Evolutionary conservation across 371 early-diverging fungal species (phyloP).

Genomic region (Syncephalastrum racemosum): DNA sequence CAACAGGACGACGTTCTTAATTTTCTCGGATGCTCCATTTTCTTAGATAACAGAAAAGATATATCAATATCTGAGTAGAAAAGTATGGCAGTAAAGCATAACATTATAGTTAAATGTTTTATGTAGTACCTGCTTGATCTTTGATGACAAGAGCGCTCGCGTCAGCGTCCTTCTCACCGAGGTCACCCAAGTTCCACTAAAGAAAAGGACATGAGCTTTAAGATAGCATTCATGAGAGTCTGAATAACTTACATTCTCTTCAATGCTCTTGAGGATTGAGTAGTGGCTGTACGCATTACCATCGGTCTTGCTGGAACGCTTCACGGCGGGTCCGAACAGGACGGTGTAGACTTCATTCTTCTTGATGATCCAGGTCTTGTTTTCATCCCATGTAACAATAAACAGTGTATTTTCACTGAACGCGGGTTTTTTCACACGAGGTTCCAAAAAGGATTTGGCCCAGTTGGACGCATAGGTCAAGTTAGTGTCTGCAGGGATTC

Average conservation of each 20-base stretch:
- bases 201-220: neutral
- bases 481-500: slow-evolving; percentile 32
- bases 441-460: slow-evolving; percentile 50
- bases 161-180: slow-evolving; percentile 20
- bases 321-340: slow-evolving; percentile 30
- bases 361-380: slow-evolving; percentile 15
- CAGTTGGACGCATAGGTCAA: slow-evolving; percentile 45
- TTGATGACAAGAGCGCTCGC: slow-evolving; percentile 17
- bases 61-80: neutral
- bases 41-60: neutral
- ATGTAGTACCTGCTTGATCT: slow-evolving; percentile 1
- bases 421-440: slow-evolving; percentile 36
- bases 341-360: slow-evolving; percentile 30
- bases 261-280: slow-evolving; percentile 52
- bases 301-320: slow-evolving; percentile 31
- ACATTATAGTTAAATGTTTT: no score
- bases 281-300: slow-evolving; percentile 58
- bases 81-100: no score
- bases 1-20: slow-evolving; percentile 35
- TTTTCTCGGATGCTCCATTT: slow-evolving; percentile 14
- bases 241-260: slow-evolving; percentile 35
- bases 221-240: neutral
- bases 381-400: slow-evolving; percentile 58
- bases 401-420: slow-evolving; percentile 53
- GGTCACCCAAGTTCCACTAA: slow-evolving; percentile 29